Conservation (phyloP, 805 yeast genomes). For the Phaffomyces antillensis region DNA sequence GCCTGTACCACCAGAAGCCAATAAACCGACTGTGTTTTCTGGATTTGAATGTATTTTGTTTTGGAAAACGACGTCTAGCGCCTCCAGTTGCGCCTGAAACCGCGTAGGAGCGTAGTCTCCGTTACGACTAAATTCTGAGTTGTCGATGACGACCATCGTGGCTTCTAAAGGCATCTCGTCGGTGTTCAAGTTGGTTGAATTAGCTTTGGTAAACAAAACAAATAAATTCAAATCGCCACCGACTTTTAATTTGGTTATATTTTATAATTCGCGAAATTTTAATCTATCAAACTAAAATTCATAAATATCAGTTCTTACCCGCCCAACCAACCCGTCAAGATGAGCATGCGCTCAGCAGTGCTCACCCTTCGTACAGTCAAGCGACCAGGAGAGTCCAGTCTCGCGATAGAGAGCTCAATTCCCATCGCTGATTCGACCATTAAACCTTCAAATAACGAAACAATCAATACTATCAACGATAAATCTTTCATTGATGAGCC, state of each 20-base stretch:
- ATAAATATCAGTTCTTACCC: no score
- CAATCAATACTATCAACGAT: not conserved
- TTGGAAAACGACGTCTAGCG: slow-evolving; percentile 80
- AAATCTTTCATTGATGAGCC: slow-evolving; percentile 13
- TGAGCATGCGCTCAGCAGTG: slow-evolving; percentile 22
- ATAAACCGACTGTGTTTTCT: slow-evolving; percentile 86
- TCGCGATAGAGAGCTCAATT: slow-evolving; percentile 19
- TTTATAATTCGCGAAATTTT: no score
- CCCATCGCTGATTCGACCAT: not conserved
- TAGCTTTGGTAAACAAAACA: not conserved
- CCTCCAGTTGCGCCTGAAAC: slow-evolving; percentile 86
- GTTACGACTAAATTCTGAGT: slow-evolving; percentile 92
- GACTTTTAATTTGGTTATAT: no score
- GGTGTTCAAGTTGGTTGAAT: not conserved
- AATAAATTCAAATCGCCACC: no score
- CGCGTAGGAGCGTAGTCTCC: slow-evolving; percentile 89
- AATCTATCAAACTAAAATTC: not conserved
- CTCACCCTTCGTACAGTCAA: slow-evolving; percentile 23
- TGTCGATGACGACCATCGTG: slow-evolving; percentile 90
- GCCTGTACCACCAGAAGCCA: slow-evolving; percentile 81
- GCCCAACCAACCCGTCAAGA: not conserved
- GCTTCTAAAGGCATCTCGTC: slow-evolving; percentile 84
- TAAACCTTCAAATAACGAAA: not conserved
- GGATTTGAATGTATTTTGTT: slow-evolving; percentile 86
- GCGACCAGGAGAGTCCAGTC: slow-evolving; percentile 15